phyloP scores from a whole-genome alignment of 306 rosid species.

The Begonia fuchsioides region DNA sequence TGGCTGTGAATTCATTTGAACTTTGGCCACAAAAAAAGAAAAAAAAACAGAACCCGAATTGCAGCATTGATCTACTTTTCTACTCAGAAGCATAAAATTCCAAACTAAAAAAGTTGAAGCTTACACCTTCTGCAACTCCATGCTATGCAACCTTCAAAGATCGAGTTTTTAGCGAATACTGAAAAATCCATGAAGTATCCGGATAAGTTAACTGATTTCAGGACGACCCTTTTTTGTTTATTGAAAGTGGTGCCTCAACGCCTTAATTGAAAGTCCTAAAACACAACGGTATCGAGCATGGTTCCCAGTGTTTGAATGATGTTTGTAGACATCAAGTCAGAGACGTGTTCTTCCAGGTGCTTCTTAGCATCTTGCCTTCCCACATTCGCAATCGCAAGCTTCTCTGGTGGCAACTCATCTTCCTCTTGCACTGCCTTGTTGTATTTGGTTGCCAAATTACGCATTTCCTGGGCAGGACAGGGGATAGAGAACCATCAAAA shows the following conservation, averaged over 20 bases:
- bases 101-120: too few species aligned
- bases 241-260: neutral
- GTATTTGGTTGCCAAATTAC: constrained; percentile 56
- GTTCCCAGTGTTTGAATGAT: constrained; percentile 85
- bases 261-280: constrained; percentile 15
- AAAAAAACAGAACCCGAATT: too few species aligned
- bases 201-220: too few species aligned
- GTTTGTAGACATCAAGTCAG: constrained; percentile 91
- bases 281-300: constrained; percentile 90
- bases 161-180: too few species aligned
- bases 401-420: constrained; percentile 80
- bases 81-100: too few species aligned
- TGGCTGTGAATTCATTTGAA: too few species aligned
- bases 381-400: constrained; percentile 87
- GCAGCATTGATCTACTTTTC: too few species aligned
- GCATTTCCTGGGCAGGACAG: constrained; percentile 56
- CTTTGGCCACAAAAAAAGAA: too few species aligned
- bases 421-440: constrained; percentile 96
- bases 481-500: neutral
- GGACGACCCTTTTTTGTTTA: neutral
- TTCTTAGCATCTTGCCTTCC: constrained; percentile 96
- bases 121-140: too few species aligned
- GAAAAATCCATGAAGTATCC: too few species aligned
- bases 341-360: constrained; percentile 88
- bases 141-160: too few species aligned